Evolutionary conservation across 2,329 filamentous ascomycete species (phyloP).

Genomic region (Beauveria varroae): DNA sequence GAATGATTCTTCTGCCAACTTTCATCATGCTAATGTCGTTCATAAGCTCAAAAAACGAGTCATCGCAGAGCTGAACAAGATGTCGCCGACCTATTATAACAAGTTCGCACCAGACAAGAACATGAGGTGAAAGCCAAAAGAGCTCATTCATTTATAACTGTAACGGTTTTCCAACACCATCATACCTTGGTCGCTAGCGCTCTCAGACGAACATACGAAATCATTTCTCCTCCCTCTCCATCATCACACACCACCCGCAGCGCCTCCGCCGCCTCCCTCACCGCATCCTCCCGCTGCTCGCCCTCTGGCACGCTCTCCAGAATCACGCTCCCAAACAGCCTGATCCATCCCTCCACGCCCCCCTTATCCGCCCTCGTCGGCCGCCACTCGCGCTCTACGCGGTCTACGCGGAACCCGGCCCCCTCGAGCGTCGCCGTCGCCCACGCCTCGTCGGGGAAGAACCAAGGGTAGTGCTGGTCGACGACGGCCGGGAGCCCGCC

Average conservation of each 20-base stretch:
- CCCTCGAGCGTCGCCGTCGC: slow-evolving; percentile 37
- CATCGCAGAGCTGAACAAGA: too few species aligned
- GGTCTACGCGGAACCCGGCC: slow-evolving; percentile 42
- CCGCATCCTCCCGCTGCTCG: slow-evolving; percentile 41
- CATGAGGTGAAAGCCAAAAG: too few species aligned
- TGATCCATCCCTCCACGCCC: slow-evolving; percentile 59
- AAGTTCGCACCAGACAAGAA: too few species aligned
- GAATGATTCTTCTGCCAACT: too few species aligned
- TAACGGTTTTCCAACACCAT: not conserved
- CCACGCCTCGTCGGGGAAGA: slow-evolving; percentile 61
- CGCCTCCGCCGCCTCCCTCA: slow-evolving; percentile 47
- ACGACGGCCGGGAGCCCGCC: slow-evolving; percentile 36
- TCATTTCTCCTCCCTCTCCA: slow-evolving; percentile 48
- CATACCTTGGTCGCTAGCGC: slow-evolving; percentile 35
- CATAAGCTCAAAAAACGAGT: too few species aligned
- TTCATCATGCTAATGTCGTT: too few species aligned
- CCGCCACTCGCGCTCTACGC: slow-evolving; percentile 55
- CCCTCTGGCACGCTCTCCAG: slow-evolving; percentile 43
- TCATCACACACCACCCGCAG: slow-evolving; percentile 47
- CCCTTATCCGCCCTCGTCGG: slow-evolving; percentile 52
- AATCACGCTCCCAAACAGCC: slow-evolving; percentile 53
- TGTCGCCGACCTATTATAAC: too few species aligned
- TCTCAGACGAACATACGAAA: slow-evolving; percentile 48
- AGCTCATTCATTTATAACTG: too few species aligned
- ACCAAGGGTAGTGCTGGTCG: slow-evolving; percentile 54